Base-by-base conservation (phyloP, 140 eudicot species). In the Bidens hawaiensis region DNA sequence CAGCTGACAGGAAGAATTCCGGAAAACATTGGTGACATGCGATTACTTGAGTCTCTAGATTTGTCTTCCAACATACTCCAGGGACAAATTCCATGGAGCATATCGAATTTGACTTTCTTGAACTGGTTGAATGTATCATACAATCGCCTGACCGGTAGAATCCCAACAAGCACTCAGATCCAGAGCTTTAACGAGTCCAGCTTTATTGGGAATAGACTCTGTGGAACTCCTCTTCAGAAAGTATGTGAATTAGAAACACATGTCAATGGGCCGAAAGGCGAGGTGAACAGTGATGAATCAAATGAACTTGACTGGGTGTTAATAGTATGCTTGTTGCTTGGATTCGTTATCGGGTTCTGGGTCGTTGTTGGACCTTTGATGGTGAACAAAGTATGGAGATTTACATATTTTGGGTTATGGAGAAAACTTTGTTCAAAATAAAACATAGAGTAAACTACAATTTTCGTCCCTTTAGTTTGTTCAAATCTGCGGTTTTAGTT, bases 111-210 rank as follows among this genome's bases (percentile, higher is more conserved):
- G 41, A 46, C 63, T 22, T 60, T 21, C 30, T 36, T 73, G 13
- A 43, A 53, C 42, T 65, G 58, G 53, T 60, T 78, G 8, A 65
- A 78, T 46, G 8, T 78, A 38, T 73, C 83, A 2, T 26, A 51
- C 55, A 74, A 78, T 58, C 33, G 47, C 11, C 48, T 38, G 47
- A 53, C n/a, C 16, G 81, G 59, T 5, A 48, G 26, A 57, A 76
- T 76, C 21, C 81, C 81, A 0, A 6, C 68, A 43, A 40, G 81
- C 19, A 56, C 81, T 31, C 81, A 76, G 43, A n/a, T 76, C 11
- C 81, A 76, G 41, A 48, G 72, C 63, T 62, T 68, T 3, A 31
- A 31, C 4, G 54, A 59, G 49, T 75, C 72, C 0, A 50, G 62
- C 49, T 74, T 74, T 46, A 59, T 36, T 0, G 79, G 79, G 3